Conservation (phyloP, 306 rosid genomes). For the Cyamopsis tetragonoloba region DNA sequence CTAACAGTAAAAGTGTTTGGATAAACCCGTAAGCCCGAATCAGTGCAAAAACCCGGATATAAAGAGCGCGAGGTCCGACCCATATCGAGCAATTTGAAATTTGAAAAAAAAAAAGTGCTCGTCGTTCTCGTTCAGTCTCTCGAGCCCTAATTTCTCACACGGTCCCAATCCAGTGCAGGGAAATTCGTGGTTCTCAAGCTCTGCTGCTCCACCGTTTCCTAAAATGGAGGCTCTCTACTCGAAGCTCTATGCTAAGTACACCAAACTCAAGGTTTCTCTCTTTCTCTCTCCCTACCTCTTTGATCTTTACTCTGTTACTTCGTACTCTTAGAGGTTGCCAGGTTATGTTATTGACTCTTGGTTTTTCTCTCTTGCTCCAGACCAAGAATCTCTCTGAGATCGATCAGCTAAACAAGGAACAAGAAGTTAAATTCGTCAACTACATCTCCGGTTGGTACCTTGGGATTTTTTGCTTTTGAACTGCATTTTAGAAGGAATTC, state of each 20-base stretch:
- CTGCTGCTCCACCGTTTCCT: no score
- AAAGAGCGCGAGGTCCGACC: neutral
- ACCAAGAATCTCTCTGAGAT: slow-evolving; percentile 49
- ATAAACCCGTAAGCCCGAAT: no score
- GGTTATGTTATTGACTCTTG: neutral
- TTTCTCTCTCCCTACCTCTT: neutral
- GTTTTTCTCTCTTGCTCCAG: slow-evolving; percentile 36
- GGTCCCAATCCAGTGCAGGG: neutral
- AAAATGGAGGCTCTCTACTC: slow-evolving; percentile 64
- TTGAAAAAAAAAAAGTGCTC: neutral
- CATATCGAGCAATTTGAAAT: neutral
- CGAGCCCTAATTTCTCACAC: neutral
- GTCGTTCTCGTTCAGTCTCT: no score
- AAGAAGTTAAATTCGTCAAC: slow-evolving; percentile 64
- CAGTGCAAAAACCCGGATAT: no score
- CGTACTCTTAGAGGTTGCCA: no score
- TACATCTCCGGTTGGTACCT: slow-evolving; percentile 58
- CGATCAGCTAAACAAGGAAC: slow-evolving; percentile 52
- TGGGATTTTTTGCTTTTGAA: no score
- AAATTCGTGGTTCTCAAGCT: neutral
- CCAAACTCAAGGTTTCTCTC: slow-evolving; percentile 58
- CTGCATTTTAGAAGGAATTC: neutral
- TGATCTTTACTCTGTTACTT: neutral
- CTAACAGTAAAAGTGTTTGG: no score
- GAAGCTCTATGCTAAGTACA: slow-evolving; percentile 80